phyloP scores from a whole-genome alignment of 345 rosid genomes.

The Bruguiera parviflora region DNA sequence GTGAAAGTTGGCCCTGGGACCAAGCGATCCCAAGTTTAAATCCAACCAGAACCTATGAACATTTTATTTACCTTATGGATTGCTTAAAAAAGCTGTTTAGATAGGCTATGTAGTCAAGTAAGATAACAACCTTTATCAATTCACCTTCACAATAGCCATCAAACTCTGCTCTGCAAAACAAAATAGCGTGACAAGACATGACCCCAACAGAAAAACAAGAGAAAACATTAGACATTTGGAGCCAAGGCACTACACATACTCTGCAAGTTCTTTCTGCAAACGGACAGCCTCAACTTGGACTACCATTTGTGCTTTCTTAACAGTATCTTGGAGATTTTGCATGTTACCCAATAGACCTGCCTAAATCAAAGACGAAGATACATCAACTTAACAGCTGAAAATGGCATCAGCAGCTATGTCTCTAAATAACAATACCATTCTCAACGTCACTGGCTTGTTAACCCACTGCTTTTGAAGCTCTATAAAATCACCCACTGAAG shows the following conservation, averaged over 20 bases:
- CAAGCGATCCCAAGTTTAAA: no score
- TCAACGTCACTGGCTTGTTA: background rate
- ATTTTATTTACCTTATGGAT: no score
- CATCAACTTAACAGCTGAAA: no score
- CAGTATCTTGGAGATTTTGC: constrained; percentile 17
- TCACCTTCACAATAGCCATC: constrained; percentile 27
- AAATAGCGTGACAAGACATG: background rate
- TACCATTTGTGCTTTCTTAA: constrained; percentile 24
- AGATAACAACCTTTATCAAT: constrained; percentile 17
- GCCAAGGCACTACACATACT: constrained; percentile 1
- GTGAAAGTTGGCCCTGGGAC: no score
- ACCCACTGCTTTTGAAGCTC: no score
- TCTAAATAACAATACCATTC: background rate
- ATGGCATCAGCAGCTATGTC: background rate
- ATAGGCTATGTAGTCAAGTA: no score
- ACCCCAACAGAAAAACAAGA: background rate
- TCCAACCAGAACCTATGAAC: no score
- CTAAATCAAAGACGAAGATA: background rate
- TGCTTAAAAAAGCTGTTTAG: constrained; percentile 10
- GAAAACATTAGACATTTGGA: no score
- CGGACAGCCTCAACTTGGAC: constrained; percentile 26
- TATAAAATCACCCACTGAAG: no score
- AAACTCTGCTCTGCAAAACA: constrained; percentile 19
- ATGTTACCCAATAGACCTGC: constrained; percentile 20
- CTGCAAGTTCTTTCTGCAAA: constrained; percentile 25